A percentile compares a stretch with the other conserved stretches of the same genome.
Evolutionary conservation across 495 filamentous ascomycete species (phyloP).

Genomic region (Penicillium waksmanii): DNA sequence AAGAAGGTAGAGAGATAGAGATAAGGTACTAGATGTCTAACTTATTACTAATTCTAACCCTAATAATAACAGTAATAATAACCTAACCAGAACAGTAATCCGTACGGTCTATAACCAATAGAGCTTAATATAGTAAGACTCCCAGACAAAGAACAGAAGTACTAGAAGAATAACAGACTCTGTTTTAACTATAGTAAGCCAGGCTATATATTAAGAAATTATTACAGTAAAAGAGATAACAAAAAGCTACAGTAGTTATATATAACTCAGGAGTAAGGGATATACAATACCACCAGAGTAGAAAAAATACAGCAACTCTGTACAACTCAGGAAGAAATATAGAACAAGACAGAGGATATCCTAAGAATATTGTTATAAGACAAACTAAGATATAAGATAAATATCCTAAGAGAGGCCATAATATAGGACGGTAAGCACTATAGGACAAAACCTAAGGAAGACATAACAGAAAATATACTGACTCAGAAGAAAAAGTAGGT

Average conservation of each 20-base stretch:
- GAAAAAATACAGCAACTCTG: background rate
- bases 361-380: too few species aligned
- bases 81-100: background rate
- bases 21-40: too few species aligned
- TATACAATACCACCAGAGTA: background rate
- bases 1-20: too few species aligned
- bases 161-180: background rate
- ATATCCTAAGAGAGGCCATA: too few species aligned
- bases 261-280: background rate
- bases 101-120: background rate
- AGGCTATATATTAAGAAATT: background rate
- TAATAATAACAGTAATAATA: too few species aligned
- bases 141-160: background rate
- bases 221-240: background rate
- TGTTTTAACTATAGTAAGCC: background rate
- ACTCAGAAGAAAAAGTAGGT: too few species aligned
- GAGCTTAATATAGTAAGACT: conserved; percentile 4
- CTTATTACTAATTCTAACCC: too few species aligned
- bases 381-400: background rate
- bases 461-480: too few species aligned
- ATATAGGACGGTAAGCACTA: too few species aligned
- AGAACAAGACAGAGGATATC: background rate
- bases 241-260: background rate
- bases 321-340: background rate
- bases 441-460: too few species aligned